phyloP scores from a whole-genome alignment of 2,329 filamentous ascomycete genomes.

The Phialophora chinensis region DNA sequence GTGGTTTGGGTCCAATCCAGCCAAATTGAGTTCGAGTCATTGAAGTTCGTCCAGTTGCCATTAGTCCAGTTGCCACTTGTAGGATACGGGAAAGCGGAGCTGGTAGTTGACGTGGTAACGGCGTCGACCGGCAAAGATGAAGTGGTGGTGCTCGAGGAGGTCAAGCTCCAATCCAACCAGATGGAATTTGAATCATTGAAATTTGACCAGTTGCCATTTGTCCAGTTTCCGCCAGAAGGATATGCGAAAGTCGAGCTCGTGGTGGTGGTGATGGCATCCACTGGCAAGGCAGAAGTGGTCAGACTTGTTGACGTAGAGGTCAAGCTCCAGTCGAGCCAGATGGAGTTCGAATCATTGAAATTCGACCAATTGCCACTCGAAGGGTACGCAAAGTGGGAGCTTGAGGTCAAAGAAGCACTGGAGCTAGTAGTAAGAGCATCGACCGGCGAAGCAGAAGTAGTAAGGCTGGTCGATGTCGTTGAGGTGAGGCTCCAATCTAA shows the following conservation, averaged over 20 bases:
- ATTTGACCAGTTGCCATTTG: conserved; percentile 1
- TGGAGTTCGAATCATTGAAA: conserved; percentile 1
- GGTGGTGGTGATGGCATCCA: conserved; percentile 6
- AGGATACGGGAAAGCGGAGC: background rate
- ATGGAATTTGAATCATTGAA: conserved; percentile 1
- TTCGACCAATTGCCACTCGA: background rate
- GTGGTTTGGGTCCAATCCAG: background rate
- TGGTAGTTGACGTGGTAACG: background rate
- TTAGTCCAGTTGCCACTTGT: background rate
- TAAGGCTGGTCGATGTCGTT: background rate
- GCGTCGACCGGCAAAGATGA: background rate
- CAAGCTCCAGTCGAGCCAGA: background rate
- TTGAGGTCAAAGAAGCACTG: background rate
- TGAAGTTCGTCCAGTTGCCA: background rate
- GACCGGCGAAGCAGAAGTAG: conserved; percentile 5
- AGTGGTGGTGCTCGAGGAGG: background rate
- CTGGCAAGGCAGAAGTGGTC: background rate
- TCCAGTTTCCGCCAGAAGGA: background rate
- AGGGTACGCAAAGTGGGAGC: background rate
- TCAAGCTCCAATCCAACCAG: conserved; percentile 7
- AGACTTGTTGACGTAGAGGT: background rate
- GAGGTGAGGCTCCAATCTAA: conserved; percentile 9
- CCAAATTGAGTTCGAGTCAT: background rate
- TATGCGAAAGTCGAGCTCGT: background rate
- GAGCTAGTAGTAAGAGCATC: conserved; percentile 1